phyloP scores from a whole-genome alignment of 306 rosid species.

The Calophaca sinica region DNA sequence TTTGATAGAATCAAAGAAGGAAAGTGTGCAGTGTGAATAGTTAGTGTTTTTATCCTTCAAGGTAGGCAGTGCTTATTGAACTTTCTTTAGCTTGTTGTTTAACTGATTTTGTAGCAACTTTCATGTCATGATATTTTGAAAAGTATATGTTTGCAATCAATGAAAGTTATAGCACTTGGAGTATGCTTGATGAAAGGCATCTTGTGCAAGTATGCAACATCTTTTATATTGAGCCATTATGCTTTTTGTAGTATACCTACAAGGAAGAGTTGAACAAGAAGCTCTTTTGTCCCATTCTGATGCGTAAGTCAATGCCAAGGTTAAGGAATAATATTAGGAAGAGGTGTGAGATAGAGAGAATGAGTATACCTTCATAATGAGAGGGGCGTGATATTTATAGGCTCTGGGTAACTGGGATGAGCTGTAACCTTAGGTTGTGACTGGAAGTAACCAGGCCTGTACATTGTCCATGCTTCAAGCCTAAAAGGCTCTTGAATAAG shows the following conservation, averaged over 20 bases:
- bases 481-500: too few species aligned
- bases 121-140: constrained; percentile 19
- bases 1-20: constrained; percentile 15
- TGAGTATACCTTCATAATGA: background rate
- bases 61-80: constrained; percentile 41
- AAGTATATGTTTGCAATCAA: constrained; percentile 26
- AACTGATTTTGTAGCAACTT: constrained; percentile 39
- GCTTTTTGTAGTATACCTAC: constrained; percentile 8
- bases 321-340: constrained; percentile 21
- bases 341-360: constrained; percentile 7
- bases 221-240: constrained; percentile 4
- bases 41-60: constrained; percentile 24
- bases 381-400: background rate
- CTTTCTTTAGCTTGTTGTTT: constrained; percentile 43
- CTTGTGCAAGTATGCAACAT: constrained; percentile 9
- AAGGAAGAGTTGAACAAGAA: background rate
- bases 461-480: too few species aligned
- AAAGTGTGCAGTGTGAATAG: constrained; percentile 38
- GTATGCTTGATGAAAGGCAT: constrained; percentile 3
- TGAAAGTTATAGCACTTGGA: constrained; percentile 41
- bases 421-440: too few species aligned
- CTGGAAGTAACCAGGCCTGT: too few species aligned
- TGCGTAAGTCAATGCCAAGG: background rate
- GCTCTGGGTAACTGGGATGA: too few species aligned
- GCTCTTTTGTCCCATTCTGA: background rate